These are phyloP conservation scores for Saussurea involucrata DNA, from an alignment of 129 eudicot species.

Conservation along the genomic window DNA sequence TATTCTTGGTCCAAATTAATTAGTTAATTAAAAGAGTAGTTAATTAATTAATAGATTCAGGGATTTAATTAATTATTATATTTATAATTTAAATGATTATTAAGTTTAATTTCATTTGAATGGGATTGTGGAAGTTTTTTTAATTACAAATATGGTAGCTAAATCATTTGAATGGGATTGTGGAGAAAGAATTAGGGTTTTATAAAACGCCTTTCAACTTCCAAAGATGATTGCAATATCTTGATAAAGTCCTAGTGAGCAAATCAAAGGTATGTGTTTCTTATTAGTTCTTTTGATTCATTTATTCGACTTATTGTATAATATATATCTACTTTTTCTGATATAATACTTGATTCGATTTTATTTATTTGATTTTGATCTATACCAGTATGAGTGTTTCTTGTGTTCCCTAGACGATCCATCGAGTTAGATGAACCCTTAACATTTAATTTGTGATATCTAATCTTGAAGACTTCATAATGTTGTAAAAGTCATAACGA, in stretches of 20 bases:
- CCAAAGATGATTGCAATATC: background rate
- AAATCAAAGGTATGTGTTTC: background rate
- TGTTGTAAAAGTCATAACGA: background rate
- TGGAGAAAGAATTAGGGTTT: background rate
- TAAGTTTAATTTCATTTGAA: too few species aligned
- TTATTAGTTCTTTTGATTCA: background rate
- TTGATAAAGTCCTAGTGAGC: background rate
- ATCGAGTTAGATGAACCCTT: background rate
- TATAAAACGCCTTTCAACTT: background rate
- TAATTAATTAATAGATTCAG: too few species aligned
- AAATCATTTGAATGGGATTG: background rate
- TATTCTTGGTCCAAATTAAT: too few species aligned
- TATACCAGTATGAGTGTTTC: background rate
- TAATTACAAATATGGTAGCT: background rate
- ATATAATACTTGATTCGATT: too few species aligned
- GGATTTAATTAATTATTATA: too few species aligned
- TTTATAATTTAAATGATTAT: too few species aligned
- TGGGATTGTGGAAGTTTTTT: background rate
- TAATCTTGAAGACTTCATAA: background rate
- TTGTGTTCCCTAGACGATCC: background rate
- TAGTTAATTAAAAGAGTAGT: too few species aligned
- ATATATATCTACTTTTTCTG: too few species aligned
- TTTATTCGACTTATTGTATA: background rate
- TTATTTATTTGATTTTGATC: too few species aligned
- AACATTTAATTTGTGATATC: background rate